These are phyloP conservation scores for Solanum habrochaites DNA, from an alignment of 257 asterid genomes.

Conservation along the genomic window DNA sequence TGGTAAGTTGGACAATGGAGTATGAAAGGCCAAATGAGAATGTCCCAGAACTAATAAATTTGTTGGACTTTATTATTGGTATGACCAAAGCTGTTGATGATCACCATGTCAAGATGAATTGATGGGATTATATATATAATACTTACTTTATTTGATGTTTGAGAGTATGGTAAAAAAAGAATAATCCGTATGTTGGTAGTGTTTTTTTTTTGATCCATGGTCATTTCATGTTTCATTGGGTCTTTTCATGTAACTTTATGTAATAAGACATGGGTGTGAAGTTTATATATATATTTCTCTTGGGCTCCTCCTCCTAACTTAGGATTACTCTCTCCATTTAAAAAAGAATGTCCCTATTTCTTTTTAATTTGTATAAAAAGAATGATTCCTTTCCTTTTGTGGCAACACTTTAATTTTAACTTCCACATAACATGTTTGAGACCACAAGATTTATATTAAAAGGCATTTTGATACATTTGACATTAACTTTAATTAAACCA, in stretches of 20 bases:
- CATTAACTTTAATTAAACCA: too few species aligned
- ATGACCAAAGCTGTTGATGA: not conserved
- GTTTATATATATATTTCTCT: not conserved
- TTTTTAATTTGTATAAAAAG: too few species aligned
- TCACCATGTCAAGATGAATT: not conserved
- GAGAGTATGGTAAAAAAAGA: not conserved
- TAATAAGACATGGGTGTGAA: not conserved
- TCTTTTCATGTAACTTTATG: not conserved
- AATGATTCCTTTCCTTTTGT: too few species aligned
- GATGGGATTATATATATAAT: not conserved
- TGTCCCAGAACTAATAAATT: not conserved
- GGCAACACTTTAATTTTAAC: too few species aligned
- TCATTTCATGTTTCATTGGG: not conserved
- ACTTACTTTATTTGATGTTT: not conserved
- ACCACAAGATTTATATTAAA: too few species aligned
- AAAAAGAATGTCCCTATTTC: too few species aligned
- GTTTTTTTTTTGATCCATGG: not conserved
- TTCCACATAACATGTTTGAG: rapidly evolving
- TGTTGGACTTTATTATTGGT: not conserved
- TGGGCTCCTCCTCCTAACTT: not conserved
- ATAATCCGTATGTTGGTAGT: not conserved
- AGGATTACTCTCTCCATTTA: too few species aligned
- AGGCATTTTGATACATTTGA: too few species aligned
- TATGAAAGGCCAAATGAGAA: not conserved
- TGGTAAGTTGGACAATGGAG: not conserved